Conservation (phyloP, 495 filamentous ascomycete genomes). For the Aspergillus campestris region DNA sequence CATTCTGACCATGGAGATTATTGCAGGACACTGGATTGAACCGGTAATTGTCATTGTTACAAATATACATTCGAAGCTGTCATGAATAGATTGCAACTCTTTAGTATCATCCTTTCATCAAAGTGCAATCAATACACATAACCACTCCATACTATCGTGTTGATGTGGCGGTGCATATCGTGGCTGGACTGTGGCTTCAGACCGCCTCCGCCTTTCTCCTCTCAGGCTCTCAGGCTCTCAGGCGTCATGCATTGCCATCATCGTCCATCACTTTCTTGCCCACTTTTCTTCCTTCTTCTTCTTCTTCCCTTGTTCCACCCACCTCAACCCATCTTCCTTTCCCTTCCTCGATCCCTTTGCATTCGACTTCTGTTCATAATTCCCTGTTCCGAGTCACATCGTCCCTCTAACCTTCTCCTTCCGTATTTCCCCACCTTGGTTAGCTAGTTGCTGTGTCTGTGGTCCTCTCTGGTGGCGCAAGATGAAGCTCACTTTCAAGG, state of each 20-base stretch:
- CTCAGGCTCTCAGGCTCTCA: not conserved
- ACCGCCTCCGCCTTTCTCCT: slow-evolving; percentile 7
- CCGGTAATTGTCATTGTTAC: too few species aligned
- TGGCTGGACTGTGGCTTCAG: slow-evolving; percentile 6
- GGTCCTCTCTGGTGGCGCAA: slow-evolving; percentile 29
- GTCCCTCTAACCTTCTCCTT: not conserved
- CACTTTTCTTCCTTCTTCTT: slow-evolving; percentile 1
- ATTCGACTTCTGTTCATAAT: not conserved
- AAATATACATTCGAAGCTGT: too few species aligned
- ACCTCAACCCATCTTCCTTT: not conserved
- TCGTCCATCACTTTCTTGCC: slow-evolving; percentile 8
- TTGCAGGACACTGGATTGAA: too few species aligned
- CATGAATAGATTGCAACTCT: too few species aligned
- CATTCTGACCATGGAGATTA: too few species aligned
- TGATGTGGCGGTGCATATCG: not conserved
- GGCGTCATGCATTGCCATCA: slow-evolving; percentile 14
- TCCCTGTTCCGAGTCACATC: not conserved
- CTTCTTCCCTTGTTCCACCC: not conserved
- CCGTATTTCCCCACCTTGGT: slow-evolving; percentile 7
- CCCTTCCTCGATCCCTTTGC: not conserved
- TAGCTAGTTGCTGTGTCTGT: slow-evolving; percentile 4
- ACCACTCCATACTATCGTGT: too few species aligned
- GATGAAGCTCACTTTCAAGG: slow-evolving; percentile 85
- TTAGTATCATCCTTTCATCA: too few species aligned
- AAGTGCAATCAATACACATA: too few species aligned